Conservation (phyloP, 805 yeast genomes). For the Ogataea philodendri region DNA sequence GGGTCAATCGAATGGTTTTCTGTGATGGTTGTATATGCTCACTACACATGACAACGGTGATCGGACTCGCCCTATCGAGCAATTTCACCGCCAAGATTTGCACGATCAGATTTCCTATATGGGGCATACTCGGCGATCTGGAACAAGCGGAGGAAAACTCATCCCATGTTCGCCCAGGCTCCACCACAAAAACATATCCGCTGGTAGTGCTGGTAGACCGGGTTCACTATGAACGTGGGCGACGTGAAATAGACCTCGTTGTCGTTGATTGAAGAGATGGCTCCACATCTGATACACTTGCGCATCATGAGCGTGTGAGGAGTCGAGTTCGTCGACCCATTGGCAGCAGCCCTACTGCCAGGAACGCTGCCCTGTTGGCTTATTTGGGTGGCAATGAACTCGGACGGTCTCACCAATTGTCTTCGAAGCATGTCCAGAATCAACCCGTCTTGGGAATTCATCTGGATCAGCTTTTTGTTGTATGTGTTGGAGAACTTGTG, state of each 20-base stretch:
- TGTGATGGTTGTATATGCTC: no score
- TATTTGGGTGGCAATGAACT: constrained; percentile 15
- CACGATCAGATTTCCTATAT: no score
- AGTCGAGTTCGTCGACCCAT: constrained; percentile 5
- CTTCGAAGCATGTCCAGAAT: constrained; percentile 35
- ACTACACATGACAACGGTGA: no score
- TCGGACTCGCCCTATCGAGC: no score
- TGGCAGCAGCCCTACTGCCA: constrained; percentile 5
- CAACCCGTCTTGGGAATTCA: constrained; percentile 28
- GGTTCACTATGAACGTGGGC: constrained; percentile 29
- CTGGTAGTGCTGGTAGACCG: constrained; percentile 42
- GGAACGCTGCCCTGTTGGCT: constrained; percentile 5
- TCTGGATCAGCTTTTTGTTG: constrained; percentile 21
- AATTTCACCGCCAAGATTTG: no score
- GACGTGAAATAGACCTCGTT: constrained; percentile 25
- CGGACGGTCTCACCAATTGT: constrained; percentile 30
- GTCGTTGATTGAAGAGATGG: constrained; percentile 37
- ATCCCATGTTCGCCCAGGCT: constrained; percentile 55
- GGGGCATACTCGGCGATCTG: background rate
- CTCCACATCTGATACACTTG: constrained; percentile 36
- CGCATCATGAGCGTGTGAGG: constrained; percentile 25
- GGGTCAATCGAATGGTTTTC: no score
- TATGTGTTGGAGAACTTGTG: constrained; percentile 14
- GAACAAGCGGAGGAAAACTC: background rate
- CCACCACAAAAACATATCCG: constrained; percentile 79